phyloP scores from a whole-genome alignment of 1,139 yeast genomes.

The Meyerozyma sp. region DNA sequence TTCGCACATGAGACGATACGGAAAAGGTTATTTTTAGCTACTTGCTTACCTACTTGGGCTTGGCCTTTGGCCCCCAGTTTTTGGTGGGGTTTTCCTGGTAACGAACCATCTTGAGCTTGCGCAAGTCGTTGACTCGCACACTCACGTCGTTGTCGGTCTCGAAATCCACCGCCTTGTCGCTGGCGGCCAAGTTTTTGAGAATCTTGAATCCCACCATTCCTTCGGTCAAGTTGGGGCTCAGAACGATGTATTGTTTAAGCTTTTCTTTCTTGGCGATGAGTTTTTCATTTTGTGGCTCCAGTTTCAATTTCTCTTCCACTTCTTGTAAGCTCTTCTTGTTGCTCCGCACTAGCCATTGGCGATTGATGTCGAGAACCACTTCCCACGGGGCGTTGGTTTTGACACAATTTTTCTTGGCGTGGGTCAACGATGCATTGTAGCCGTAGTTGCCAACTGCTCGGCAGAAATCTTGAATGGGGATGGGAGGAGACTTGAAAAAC shows the following conservation, averaged over 20 bases:
- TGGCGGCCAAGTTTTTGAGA: slow-evolving; percentile 28
- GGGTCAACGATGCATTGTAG: slow-evolving; percentile 76
- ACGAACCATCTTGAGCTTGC: slow-evolving; percentile 76
- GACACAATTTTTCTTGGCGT: slow-evolving; percentile 78
- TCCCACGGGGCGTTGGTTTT: slow-evolving; percentile 90
- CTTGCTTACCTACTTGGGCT: slow-evolving; percentile 32
- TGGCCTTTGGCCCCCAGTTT: slow-evolving; percentile 95
- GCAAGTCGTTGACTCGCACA: slow-evolving; percentile 48
- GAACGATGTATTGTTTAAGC: slow-evolving; percentile 21
- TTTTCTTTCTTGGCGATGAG: slow-evolving; percentile 16
- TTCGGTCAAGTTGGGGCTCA: slow-evolving; percentile 32
- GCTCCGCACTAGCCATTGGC: slow-evolving; percentile 55
- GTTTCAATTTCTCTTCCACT: slow-evolving; percentile 19
- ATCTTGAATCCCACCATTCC: slow-evolving; percentile 61
- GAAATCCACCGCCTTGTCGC: slow-evolving; percentile 37
- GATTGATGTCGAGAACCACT: slow-evolving; percentile 65
- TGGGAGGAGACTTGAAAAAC: slow-evolving; percentile 75
- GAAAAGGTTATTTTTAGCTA: not conserved
- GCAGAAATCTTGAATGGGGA: slow-evolving; percentile 64
- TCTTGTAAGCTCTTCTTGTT: slow-evolving; percentile 23
- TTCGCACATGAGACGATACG: not conserved
- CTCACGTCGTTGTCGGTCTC: slow-evolving; percentile 48
- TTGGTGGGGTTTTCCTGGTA: slow-evolving; percentile 89
- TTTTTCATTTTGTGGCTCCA: slow-evolving; percentile 18
- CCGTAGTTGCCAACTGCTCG: slow-evolving; percentile 88